These are phyloP conservation scores for Bjerkandera adusta DNA, from an alignment of 1,284 basidiomycete genomes.

Conservation along the genomic window DNA sequence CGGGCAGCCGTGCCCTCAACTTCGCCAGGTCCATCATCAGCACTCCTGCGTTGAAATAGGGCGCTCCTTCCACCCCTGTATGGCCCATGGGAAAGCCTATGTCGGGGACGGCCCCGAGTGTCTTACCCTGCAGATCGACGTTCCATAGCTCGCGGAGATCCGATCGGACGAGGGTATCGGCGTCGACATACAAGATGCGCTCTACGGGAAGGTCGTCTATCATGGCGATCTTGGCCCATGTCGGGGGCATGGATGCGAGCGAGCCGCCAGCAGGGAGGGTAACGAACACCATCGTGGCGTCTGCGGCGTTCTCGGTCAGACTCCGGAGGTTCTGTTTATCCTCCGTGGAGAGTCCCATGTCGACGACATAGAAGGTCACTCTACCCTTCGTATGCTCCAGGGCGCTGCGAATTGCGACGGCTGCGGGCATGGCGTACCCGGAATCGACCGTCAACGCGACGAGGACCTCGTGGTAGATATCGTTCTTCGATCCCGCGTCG, in stretches of 20 bases:
- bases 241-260: constrained; percentile 28
- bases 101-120: constrained; percentile 45
- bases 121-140: constrained; percentile 38
- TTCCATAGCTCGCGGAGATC: constrained; percentile 44
- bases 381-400: constrained; percentile 36
- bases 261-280: constrained; percentile 33
- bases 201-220: constrained; percentile 44
- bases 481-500: constrained; percentile 16
- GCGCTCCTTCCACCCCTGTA: constrained; percentile 24
- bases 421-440: constrained; percentile 45
- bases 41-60: constrained; percentile 59
- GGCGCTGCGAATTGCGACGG: constrained; percentile 45
- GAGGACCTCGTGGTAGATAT: constrained; percentile 46
- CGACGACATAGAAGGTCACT: constrained; percentile 49
- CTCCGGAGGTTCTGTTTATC: constrained; percentile 35
- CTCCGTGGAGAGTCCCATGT: constrained; percentile 39
- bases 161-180: constrained; percentile 47
- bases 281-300: constrained; percentile 43
- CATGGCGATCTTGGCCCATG: constrained; percentile 54
- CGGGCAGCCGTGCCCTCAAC: constrained; percentile 27
- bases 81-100: constrained; percentile 52
- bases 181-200: constrained; percentile 51
- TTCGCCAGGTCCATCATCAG: constrained; percentile 47
- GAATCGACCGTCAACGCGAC: constrained; percentile 44
- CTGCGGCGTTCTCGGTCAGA: constrained; percentile 26